Percentiles rank a stretch among this genome's conserved stretches.
These are phyloP conservation scores for Malus hybrid DNA, from an alignment of 331 rosid species.

Conservation along the genomic window DNA sequence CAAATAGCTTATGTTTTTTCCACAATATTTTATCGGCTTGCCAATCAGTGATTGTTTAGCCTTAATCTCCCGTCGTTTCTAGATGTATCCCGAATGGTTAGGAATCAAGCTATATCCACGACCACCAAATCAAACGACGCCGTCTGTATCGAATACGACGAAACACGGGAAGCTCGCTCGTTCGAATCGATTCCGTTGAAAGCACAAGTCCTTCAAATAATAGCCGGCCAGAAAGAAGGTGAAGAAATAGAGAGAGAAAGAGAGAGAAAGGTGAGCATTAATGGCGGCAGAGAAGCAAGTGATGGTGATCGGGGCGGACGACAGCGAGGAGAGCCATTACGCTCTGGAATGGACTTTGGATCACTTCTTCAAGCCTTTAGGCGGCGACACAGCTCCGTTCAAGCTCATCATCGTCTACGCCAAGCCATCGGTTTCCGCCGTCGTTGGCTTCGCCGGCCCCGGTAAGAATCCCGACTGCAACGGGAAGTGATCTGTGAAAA, in stretches of 20 bases:
- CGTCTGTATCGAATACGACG: not conserved
- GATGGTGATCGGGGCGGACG: slow-evolving; percentile 56
- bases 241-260: not conserved
- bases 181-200: not conserved
- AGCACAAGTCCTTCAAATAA: not conserved
- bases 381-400: slow-evolving; percentile 22
- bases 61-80: not conserved
- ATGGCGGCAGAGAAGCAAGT: slow-evolving; percentile 40
- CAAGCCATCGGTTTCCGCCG: slow-evolving; percentile 24
- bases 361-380: slow-evolving; percentile 28
- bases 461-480: slow-evolving; percentile 25
- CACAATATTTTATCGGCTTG: no score
- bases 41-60: no score
- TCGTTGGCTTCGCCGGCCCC: slow-evolving; percentile 61
- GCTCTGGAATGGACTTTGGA: slow-evolving; percentile 73
- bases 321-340: slow-evolving; percentile 47
- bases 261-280: not conserved
- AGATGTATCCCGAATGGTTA: not conserved
- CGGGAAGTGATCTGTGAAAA: not conserved
- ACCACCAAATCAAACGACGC: not conserved
- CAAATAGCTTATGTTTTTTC: no score
- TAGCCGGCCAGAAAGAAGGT: not conserved
- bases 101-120: not conserved
- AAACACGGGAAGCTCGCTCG: not conserved
- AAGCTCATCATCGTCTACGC: slow-evolving; percentile 62